Conservation (phyloP, 2,329 filamentous ascomycete species). For the Xylariales sp. region DNA sequence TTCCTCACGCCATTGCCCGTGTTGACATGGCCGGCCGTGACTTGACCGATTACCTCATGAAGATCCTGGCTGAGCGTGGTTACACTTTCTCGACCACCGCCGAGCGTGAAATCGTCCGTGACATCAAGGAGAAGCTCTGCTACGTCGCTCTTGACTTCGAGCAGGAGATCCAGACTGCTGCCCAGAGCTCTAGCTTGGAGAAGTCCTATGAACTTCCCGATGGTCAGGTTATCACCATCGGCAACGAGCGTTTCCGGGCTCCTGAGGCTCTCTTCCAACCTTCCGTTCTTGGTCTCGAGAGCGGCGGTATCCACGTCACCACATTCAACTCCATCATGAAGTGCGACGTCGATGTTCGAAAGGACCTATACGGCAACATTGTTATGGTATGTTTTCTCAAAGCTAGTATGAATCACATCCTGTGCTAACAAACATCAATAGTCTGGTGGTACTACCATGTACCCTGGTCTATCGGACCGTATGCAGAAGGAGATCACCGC, state of each 20-base stretch:
- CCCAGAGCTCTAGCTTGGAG: constrained; percentile 98
- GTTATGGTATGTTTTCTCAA: constrained; percentile 86
- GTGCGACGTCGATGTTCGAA: constrained; percentile 99
- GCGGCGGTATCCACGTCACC: constrained; percentile 98
- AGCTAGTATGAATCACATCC: constrained; percentile 8
- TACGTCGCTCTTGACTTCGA: constrained; percentile 99
- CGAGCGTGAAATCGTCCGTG: constrained; percentile 99
- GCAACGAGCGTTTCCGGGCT: constrained; percentile 99
- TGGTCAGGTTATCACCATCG: constrained; percentile 99
- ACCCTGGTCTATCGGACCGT: constrained; percentile 99
- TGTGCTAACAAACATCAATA: constrained; percentile 52
- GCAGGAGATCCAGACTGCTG: constrained; percentile 99
- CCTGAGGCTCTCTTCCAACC: constrained; percentile 99
- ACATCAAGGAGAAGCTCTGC: constrained; percentile 99
- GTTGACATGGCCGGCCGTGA: constrained; percentile 99
- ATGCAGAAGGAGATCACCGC: constrained; percentile 99
- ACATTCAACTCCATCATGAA: constrained; percentile 99
- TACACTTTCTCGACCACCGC: constrained; percentile 99
- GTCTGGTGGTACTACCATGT: constrained; percentile 99
- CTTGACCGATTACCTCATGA: constrained; percentile 99
- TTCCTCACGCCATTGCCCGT: constrained; percentile 99
- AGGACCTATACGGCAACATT: constrained; percentile 99
- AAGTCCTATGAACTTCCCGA: constrained; percentile 99
- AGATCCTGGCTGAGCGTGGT: constrained; percentile 99
- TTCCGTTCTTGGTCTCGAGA: constrained; percentile 96